Evolutionary conservation across 2,329 filamentous ascomycete genomes (phyloP), one percentile per base, ranked within the genome.

Genomic region (Talaromyces funiculosus): DNA sequence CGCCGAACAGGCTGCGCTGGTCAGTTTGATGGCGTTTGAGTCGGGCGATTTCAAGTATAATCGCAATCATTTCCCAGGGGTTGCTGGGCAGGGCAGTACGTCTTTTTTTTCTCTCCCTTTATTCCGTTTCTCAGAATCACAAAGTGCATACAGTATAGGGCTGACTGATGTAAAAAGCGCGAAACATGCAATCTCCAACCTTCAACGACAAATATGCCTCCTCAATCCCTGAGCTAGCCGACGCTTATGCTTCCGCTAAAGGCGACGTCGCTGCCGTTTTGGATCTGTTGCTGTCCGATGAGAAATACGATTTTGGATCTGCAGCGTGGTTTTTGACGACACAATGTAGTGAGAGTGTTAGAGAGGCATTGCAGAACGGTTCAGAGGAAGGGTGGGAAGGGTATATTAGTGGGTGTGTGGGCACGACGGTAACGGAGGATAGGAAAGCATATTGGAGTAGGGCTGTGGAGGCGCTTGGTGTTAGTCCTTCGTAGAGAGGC

Each of bases 11-110:
- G 90, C 90, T 6, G 89, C 86, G 22, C 73, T 92, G 16, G 69
- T 94, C 45, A 80, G 86, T 12, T 79, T 91, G 68, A 88, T 90
- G 77, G 84, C 87, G 10, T 86, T 86, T 69, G 91, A 95, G 77
- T 85, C 84, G 1, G 84, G 61, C 22, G 81, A 86, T 64, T 90
- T 92, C 76, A 80, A 83, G 67, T 92, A 84, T 81, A 90, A 87
- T 74, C 82, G 80, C 72, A 90, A 92, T 75, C 78, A 85, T 67
- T 82, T 72, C 76, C 80, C 86, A 0, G 90, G 89, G 0, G 73
- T 75, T 0, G 80, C 86, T 0, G 90, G 89, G 8, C 88, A 92
- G 72, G 89, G 89, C 24, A 92, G 71, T 72, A 61, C 54, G 68
- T 69, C n/a, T 47, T 35, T 59, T 37, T 38, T 33, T 20, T 42